Evolutionary conservation across 2,329 filamentous ascomycete species (phyloP).

Genomic region (Sarocladium brachiariae): DNA sequence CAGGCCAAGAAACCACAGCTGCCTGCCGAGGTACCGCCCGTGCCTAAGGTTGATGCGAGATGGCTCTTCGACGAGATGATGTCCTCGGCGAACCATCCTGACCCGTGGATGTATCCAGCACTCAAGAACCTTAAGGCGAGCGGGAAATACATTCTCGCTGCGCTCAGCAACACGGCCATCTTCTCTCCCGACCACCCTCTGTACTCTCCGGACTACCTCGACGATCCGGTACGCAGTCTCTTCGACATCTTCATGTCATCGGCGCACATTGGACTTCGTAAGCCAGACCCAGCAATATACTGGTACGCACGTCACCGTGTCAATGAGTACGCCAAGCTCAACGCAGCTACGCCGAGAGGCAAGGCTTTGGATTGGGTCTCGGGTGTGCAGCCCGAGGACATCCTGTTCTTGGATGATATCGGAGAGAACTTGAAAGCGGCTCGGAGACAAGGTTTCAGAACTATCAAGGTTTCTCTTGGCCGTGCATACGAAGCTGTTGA

Average conservation of each 20-base stretch:
- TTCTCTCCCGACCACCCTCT: conserved; percentile 72
- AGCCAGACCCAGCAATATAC: conserved; percentile 81
- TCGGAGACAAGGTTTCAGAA: conserved; percentile 66
- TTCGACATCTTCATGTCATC: conserved; percentile 89
- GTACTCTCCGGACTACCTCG: conserved; percentile 40
- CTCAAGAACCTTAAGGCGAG: conserved; percentile 60
- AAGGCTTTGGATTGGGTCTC: conserved; percentile 35
- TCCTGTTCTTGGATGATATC: conserved; percentile 90
- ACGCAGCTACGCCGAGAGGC: conserved; percentile 33
- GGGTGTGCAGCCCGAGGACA: conserved; percentile 55
- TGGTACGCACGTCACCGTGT: conserved; percentile 61
- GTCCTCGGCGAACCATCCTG: conserved; percentile 58
- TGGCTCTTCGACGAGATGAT: conserved; percentile 91
- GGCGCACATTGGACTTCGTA: conserved; percentile 80
- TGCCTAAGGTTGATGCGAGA: conserved; percentile 70
- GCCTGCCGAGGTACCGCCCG: conserved; percentile 42
- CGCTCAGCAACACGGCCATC: conserved; percentile 82
- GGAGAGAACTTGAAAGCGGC: conserved; percentile 85
- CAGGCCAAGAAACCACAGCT: conserved; percentile 34
- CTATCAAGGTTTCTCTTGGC: conserved; percentile 78
- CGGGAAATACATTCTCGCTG: conserved; percentile 65
- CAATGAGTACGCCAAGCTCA: conserved; percentile 52
- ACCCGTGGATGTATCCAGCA: conserved; percentile 86
- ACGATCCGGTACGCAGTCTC: conserved; percentile 52
- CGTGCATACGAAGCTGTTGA: conserved; percentile 73